Base-by-base conservation (phyloP, 1,284 basidiomycete species). In the Austropuccinia psidii region DNA sequence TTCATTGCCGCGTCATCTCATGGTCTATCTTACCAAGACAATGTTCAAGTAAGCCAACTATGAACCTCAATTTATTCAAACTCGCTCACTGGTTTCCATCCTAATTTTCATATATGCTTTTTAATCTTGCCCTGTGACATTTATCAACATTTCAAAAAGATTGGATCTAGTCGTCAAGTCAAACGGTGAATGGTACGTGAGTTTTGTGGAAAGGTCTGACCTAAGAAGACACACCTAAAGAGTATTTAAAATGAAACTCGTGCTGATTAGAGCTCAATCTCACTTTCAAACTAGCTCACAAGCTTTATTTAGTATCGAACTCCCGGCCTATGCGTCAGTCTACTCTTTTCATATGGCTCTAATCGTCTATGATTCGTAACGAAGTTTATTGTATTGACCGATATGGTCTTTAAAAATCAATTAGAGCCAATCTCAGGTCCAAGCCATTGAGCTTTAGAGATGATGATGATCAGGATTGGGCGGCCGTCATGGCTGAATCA, bases 141-240 rank as follows among this genome's bases (percentile, higher is more conserved):
- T 39, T 37, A 24, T 29, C 4, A 31, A 33, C 35, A 37, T 15
- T 45, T 52, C 27, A 58, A 3, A 17, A 19, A 49, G 66, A 24
- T n/a, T 69, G 41, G 66, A 69, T 57, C 35, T 69, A 24, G 45
- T 39, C 11, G 66, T 69, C 27, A 69, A 27, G 31, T 29, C 54
- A 24, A 57, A 43, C 33, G 66, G 66, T 5, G 66, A 69, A 69
- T 69, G 66, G 66, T 69, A 21, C 55, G 66, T 33, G 27, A 49
- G 41, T 27, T 8, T 19, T 4, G 21, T 17, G n/a, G 13, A 19
- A 39, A 19, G 31, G 7, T 15, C 54, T 39, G 58, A 47, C 24
- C 37, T 45, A 29, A 3, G 6, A 27, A 4, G 4, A n/a, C 19
- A 7, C 8, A 37, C 33, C 27, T 2, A 64, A 31, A 4, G 39